phyloP scores from a whole-genome alignment of 768 basidiomycete genomes.

The Hydnomerulius pinastri region DNA sequence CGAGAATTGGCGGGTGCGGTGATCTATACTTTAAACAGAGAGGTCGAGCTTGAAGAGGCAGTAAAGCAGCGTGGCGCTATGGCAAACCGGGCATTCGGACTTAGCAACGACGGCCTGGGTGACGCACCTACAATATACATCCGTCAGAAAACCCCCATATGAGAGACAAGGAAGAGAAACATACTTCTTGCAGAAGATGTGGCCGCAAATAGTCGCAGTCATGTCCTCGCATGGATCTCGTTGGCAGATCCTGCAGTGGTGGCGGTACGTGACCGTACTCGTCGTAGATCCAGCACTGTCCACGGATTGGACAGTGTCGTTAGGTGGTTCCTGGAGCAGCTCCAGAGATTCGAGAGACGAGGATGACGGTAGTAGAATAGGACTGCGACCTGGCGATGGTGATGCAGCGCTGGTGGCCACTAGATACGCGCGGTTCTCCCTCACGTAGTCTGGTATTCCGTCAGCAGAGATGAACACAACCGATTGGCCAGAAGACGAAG shows the following conservation, averaged over 20 bases:
- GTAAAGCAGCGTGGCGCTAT: slow-evolving; percentile 52
- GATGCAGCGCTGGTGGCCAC: slow-evolving; percentile 31
- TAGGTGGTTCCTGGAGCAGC: neutral
- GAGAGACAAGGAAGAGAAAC: slow-evolving; percentile 19
- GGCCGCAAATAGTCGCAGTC: slow-evolving; percentile 64
- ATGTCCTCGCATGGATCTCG: slow-evolving; percentile 51
- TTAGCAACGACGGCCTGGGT: slow-evolving; percentile 47
- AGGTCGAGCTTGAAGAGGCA: too few species aligned
- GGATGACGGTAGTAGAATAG: slow-evolving; percentile 21
- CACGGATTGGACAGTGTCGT: neutral
- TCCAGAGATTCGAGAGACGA: slow-evolving; percentile 27
- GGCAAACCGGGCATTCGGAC: slow-evolving; percentile 54
- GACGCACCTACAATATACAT: slow-evolving; percentile 47
- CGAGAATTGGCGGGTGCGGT: neutral
- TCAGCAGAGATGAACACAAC: slow-evolving; percentile 32
- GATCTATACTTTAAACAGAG: slow-evolving; percentile 49
- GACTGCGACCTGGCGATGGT: slow-evolving; percentile 17
- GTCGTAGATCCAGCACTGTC: neutral
- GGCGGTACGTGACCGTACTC: slow-evolving; percentile 10
- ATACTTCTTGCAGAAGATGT: slow-evolving; percentile 60
- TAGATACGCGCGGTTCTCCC: slow-evolving; percentile 31
- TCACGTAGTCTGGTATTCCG: slow-evolving; percentile 31
- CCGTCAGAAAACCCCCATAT: neutral
- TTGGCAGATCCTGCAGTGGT: slow-evolving; percentile 55
- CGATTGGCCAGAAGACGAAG: slow-evolving; percentile 21